A percentile compares a stretch with the other conserved stretches of the same genome.
Evolutionary conservation across 192 early-diverging fungal genomes (phyloP).

Genomic region (Umbelopsis sp.): DNA sequence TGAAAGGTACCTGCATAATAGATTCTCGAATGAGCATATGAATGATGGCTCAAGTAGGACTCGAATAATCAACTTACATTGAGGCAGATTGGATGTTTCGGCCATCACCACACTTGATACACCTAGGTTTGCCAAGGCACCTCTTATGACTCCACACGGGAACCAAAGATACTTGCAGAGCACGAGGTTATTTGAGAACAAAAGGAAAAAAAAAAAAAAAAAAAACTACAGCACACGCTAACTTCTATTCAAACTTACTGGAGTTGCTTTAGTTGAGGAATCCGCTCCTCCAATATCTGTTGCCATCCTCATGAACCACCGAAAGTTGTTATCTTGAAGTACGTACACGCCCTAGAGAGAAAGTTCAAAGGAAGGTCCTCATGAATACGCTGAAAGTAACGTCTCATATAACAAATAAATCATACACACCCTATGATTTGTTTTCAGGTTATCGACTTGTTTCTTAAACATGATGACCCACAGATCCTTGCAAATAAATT

Average conservation of each 20-base stretch:
- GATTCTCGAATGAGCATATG: neutral
- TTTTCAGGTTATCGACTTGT: conserved; percentile 98
- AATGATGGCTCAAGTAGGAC: neutral
- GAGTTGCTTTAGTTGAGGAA: conserved; percentile 75
- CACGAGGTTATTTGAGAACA: neutral
- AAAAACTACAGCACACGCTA: neutral
- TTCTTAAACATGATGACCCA: conserved; percentile 96
- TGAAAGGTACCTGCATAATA: conserved; percentile 67
- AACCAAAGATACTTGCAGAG: conserved; percentile 82
- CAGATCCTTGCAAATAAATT: conserved; percentile 98
- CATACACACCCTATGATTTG: conserved; percentile 85
- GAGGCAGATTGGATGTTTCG: conserved; percentile 81
- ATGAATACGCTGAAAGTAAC: no score
- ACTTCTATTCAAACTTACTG: conserved; percentile 49
- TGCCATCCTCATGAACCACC: conserved; percentile 94
- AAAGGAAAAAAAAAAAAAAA: neutral
- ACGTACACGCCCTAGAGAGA: conserved; percentile 87
- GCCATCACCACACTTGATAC: conserved; percentile 83
- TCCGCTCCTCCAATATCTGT: conserved; percentile 76
- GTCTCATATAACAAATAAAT: neutral
- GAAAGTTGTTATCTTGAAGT: conserved; percentile 96
- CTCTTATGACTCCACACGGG: conserved; percentile 96
- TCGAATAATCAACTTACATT: conserved; percentile 59
- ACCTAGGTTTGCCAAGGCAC: conserved; percentile 90
- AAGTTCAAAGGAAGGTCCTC: neutral